Evolutionary conservation across 352 stramenopile species (phyloP).

Genomic region (Pythium periplocum): DNA sequence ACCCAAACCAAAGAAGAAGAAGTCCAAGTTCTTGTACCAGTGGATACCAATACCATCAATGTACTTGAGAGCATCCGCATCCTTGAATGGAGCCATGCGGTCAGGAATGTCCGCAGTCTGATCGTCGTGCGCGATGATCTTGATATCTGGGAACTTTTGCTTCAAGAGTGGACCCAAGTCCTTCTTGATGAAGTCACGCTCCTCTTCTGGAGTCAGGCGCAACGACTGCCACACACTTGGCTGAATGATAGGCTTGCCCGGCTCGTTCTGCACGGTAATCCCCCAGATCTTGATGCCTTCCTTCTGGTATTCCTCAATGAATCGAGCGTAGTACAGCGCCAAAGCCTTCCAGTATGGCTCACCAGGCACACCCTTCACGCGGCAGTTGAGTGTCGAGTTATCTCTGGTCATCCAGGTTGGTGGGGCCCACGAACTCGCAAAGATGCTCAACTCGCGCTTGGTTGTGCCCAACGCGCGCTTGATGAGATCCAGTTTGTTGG

Average conservation of each 20-base stretch:
- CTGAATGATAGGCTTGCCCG: constrained; percentile 32
- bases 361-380: constrained; percentile 44
- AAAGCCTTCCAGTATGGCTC: constrained; percentile 66
- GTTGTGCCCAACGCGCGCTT: constrained; percentile 41
- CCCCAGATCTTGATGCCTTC: constrained; percentile 74
- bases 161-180: constrained; percentile 67
- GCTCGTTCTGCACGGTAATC: constrained; percentile 85
- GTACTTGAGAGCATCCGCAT: constrained; percentile 57
- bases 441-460: constrained; percentile 50
- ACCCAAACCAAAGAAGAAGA: constrained; percentile 27
- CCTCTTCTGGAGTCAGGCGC: constrained; percentile 27
- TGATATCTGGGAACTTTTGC: constrained; percentile 62
- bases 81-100: constrained; percentile 37
- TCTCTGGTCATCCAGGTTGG: constrained; percentile 89
- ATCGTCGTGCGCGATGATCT: constrained; percentile 83
- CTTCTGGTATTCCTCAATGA: constrained; percentile 74
- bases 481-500: constrained; percentile 73
- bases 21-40: constrained; percentile 79
- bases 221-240: constrained; percentile 53
- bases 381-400: too few species aligned
- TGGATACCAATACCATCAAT: constrained; percentile 82
- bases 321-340: constrained; percentile 87
- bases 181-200: constrained; percentile 73
- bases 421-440: constrained; percentile 77
- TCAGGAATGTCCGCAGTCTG: constrained; percentile 63